phyloP scores from a whole-genome alignment of 768 basidiomycete genomes.

The Phanerochaete sordida region DNA sequence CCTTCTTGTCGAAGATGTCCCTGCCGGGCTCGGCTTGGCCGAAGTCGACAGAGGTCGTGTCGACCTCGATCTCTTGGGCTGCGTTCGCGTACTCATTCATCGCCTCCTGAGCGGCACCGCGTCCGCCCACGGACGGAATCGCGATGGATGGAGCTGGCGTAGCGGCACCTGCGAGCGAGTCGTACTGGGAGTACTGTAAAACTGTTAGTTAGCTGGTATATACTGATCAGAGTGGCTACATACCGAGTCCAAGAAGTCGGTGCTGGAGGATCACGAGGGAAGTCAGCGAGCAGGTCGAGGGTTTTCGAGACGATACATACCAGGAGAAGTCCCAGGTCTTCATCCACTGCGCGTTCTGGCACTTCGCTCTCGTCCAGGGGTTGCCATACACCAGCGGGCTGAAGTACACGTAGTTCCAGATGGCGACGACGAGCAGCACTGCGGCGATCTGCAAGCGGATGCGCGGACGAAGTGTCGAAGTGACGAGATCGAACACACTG shows the following conservation, averaged over 20 bases:
- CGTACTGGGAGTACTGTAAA: slow-evolving; percentile 57
- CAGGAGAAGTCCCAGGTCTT: slow-evolving; percentile 97
- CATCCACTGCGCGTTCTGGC: slow-evolving; percentile 75
- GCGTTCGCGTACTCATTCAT: slow-evolving; percentile 33
- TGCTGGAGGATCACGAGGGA: slow-evolving; percentile 32
- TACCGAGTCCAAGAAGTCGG: slow-evolving; percentile 68
- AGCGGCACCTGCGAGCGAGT: slow-evolving; percentile 25
- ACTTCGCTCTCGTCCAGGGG: slow-evolving; percentile 82
- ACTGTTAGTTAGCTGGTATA: background rate
- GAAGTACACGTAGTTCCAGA: slow-evolving; percentile 77
- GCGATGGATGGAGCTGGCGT: slow-evolving; percentile 37
- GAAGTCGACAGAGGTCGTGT: slow-evolving; percentile 37
- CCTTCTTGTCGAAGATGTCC: slow-evolving; percentile 64
- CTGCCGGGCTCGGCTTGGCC: slow-evolving; percentile 69
- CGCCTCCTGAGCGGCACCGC: slow-evolving; percentile 47
- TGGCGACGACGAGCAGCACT: slow-evolving; percentile 64
- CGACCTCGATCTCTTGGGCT: slow-evolving; percentile 12
- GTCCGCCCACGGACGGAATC: slow-evolving; percentile 47
- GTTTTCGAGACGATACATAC: slow-evolving; percentile 23
- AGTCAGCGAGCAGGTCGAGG: background rate
- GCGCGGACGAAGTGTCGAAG: slow-evolving; percentile 71
- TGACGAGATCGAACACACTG: slow-evolving; percentile 79
- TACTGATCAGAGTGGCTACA: slow-evolving; percentile 22
- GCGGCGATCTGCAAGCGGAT: slow-evolving; percentile 79
- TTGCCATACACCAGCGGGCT: slow-evolving; percentile 82